These are phyloP conservation scores for Scutellaria barbata DNA, from an alignment of 257 asterid species.

Conservation along the genomic window DNA sequence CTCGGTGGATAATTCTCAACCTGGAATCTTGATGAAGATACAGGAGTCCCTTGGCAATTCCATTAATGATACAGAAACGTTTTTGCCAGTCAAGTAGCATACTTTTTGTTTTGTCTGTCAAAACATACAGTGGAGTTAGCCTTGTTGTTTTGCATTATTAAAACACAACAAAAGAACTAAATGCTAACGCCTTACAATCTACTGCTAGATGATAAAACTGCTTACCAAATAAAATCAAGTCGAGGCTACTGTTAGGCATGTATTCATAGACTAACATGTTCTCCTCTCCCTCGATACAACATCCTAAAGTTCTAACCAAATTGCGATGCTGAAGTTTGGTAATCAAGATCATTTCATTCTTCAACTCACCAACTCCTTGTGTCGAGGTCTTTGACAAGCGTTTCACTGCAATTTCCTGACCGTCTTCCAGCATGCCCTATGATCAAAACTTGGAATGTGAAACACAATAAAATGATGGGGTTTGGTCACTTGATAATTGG, in stretches of 20 bases:
- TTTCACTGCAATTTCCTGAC: slow-evolving; percentile 31
- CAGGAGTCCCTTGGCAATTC: slow-evolving; percentile 23
- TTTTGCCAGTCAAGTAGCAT: slow-evolving; percentile 12
- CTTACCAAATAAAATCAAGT: slow-evolving; percentile 13
- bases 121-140: neutral
- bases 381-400: slow-evolving; percentile 16
- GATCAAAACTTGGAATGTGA: neutral
- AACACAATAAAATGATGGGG: neutral
- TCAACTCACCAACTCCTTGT: slow-evolving; percentile 29
- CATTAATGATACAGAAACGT: slow-evolving; percentile 14
- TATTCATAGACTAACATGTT: slow-evolving; percentile 32
- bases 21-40: slow-evolving; percentile 33
- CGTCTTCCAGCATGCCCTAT: slow-evolving; percentile 19
- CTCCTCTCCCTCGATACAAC: slow-evolving; percentile 24
- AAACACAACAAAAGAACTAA: no score
- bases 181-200: neutral
- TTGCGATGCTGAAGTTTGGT: slow-evolving; percentile 35
- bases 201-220: neutral
- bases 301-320: slow-evolving; percentile 23
- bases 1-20: neutral
- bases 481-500: no score
- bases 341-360: slow-evolving; percentile 29
- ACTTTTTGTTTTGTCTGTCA: slow-evolving; percentile 5
- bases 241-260: slow-evolving; percentile 32
- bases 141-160: neutral